A percentile compares a stretch with the other conserved stretches of the same genome.
Conservation (phyloP, 2,329 filamentous ascomycete genomes). For the Fusarium proliferatum region DNA sequence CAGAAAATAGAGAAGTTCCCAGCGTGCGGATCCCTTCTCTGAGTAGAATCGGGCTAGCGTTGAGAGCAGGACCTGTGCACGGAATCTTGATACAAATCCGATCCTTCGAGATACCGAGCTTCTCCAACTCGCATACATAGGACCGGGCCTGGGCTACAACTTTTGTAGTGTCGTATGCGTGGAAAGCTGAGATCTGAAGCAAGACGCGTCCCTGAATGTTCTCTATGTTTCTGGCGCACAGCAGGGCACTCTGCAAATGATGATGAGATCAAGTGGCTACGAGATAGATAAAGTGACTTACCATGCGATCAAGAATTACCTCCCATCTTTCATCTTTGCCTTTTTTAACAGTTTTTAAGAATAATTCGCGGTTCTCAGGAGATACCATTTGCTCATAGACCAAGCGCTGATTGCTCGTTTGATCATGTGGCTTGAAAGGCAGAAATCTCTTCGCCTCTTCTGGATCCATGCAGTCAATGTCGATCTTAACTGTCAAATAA, state of each 20-base stretch:
- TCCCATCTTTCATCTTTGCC: conserved; percentile 10
- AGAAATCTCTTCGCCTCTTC: neutral
- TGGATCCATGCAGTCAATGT: conserved; percentile 14
- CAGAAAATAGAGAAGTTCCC: conserved; percentile 13
- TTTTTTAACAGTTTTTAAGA: neutral
- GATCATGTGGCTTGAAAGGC: conserved; percentile 7
- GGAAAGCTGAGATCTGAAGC: neutral
- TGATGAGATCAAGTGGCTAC: neutral
- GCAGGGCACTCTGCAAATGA: neutral
- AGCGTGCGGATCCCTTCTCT: conserved; percentile 1
- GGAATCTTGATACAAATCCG: conserved; percentile 14
- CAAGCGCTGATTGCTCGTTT: conserved; percentile 17
- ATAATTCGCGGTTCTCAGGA: neutral
- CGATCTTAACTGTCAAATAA: neutral
- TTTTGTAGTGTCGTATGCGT: conserved; percentile 5
- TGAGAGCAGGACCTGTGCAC: neutral
- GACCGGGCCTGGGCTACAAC: neutral
- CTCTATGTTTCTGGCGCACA: conserved; percentile 3
- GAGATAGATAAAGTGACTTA: neutral
- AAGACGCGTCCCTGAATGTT: neutral
- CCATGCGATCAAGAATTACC: neutral
- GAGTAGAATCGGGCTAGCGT: conserved; percentile 3
- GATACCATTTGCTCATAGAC: conserved; percentile 18
- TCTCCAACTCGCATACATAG: neutral
- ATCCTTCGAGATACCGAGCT: neutral